Evolutionary conservation across 2,329 filamentous ascomycete species (phyloP).

Genomic region (Coniochaeta pulveracea): DNA sequence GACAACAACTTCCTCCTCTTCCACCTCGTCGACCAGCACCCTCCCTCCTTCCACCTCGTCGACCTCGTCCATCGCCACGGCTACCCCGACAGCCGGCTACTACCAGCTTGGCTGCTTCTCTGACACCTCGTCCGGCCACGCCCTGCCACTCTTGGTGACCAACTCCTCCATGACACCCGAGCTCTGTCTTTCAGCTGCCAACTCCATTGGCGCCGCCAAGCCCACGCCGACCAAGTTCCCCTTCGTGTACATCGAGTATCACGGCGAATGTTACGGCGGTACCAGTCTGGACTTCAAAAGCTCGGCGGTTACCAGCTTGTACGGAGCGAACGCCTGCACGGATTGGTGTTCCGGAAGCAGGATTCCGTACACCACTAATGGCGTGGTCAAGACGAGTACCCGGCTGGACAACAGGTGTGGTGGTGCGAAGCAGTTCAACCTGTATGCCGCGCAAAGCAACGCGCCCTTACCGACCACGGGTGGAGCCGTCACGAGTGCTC

Average conservation of each 20-base stretch:
- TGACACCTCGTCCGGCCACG: constrained; percentile 15
- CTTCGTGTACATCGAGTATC: constrained; percentile 21
- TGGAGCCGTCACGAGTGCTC: constrained; percentile 10
- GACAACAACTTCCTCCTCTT: background rate
- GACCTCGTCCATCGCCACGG: constrained; percentile 2
- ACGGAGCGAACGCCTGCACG: constrained; percentile 19
- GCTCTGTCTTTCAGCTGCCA: constrained; percentile 20
- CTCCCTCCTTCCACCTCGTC: background rate
- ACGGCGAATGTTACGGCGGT: constrained; percentile 21
- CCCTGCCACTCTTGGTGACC: constrained; percentile 18
- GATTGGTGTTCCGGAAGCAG: constrained; percentile 16
- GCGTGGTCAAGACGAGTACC: constrained; percentile 4
- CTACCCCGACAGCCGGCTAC: constrained; percentile 16
- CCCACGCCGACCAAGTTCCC: constrained; percentile 14
- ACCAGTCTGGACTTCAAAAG: constrained; percentile 13
- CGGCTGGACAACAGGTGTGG: constrained; percentile 17
- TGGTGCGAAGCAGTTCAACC: constrained; percentile 20
- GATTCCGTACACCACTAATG: constrained; percentile 10
- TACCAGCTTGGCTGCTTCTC: constrained; percentile 18
- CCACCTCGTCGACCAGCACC: constrained; percentile 3
- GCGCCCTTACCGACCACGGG: constrained; percentile 13
- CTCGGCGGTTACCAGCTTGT: constrained; percentile 13
- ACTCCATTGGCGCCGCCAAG: constrained; percentile 13
- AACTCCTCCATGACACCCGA: constrained; percentile 21
- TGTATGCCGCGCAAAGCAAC: constrained; percentile 15